These are phyloP conservation scores for Brassica balearica DNA, from an alignment of 441 rosid genomes.

Conservation along the genomic window DNA sequence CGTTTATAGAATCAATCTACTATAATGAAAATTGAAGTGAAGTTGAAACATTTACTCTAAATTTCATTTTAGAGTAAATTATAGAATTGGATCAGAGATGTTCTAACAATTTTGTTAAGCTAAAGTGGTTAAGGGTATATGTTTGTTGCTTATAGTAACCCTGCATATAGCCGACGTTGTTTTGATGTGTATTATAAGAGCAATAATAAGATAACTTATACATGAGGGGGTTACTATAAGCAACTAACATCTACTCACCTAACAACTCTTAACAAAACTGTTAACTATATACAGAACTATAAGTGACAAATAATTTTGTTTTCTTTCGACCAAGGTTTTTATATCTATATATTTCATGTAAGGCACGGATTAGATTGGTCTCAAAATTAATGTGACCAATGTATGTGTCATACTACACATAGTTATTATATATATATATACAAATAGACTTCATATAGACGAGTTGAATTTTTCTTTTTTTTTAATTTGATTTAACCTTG, in stretches of 20 bases:
- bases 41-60: too few species aligned
- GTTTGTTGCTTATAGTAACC: background rate
- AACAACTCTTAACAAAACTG: background rate
- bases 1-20: too few species aligned
- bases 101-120: background rate
- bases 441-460: background rate
- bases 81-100: too few species aligned
- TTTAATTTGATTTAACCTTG: too few species aligned
- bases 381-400: background rate
- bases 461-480: slow-evolving; percentile 15
- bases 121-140: background rate
- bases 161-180: background rate
- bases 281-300: background rate
- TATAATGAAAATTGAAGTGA: too few species aligned
- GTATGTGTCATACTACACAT: background rate
- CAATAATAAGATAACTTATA: background rate
- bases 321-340: background rate
- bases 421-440: background rate
- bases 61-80: too few species aligned
- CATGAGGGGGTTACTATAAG: background rate
- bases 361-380: slow-evolving; percentile 5
- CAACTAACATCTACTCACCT: background rate
- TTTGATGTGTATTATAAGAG: background rate
- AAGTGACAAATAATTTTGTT: slow-evolving; percentile 1
- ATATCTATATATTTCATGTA: background rate